A percentile compares a stretch with the other conserved stretches of the same genome.
Evolutionary conservation across 176 grass and related monocot genomes (phyloP).

Genomic region (Phyllostachys edulis): DNA sequence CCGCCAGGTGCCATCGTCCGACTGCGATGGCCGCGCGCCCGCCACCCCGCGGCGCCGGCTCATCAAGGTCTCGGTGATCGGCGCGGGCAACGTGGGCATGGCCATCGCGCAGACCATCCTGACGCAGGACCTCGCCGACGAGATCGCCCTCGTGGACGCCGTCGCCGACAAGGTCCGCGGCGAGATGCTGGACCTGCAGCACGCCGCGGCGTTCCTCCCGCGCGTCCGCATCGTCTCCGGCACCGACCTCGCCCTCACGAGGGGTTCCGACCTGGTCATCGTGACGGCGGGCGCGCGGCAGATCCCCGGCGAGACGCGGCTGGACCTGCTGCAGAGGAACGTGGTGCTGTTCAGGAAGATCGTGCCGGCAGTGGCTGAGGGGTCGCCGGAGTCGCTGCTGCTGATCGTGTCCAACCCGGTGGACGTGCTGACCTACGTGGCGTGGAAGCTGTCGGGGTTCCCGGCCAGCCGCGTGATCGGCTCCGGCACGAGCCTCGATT

Average conservation of each 20-base stretch:
- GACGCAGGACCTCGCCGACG: slow-evolving; percentile 49
- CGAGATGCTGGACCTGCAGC: slow-evolving; percentile 82
- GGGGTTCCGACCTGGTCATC: slow-evolving; percentile 49
- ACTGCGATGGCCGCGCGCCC: neutral
- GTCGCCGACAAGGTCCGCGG: slow-evolving; percentile 47
- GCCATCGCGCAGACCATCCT: slow-evolving; percentile 73
- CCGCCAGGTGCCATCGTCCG: neutral
- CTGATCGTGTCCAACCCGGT: slow-evolving; percentile 60
- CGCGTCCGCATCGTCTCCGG: slow-evolving; percentile 47
- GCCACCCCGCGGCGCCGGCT: neutral
- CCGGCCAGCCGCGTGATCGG: slow-evolving; percentile 56
- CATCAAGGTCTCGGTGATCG: slow-evolving; percentile 56
- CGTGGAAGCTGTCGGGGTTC: slow-evolving; percentile 65
- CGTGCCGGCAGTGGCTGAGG: slow-evolving; percentile 37
- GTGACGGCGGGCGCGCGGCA: slow-evolving; percentile 58
- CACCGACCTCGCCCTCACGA: slow-evolving; percentile 40
- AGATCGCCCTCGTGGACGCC: slow-evolving; percentile 66
- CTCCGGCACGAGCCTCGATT: slow-evolving; percentile 59
- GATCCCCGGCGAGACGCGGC: slow-evolving; percentile 43
- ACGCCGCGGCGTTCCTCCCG: slow-evolving; percentile 64
- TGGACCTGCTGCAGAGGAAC: slow-evolving; percentile 49
- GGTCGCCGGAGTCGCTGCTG: slow-evolving; percentile 48
- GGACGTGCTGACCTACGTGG: slow-evolving; percentile 55
- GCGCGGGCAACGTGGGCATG: slow-evolving; percentile 68
- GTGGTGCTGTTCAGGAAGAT: slow-evolving; percentile 43